Conservation (phyloP, 225 moss, liverwort and hornwort species). For the Climacium dendroides region DNA sequence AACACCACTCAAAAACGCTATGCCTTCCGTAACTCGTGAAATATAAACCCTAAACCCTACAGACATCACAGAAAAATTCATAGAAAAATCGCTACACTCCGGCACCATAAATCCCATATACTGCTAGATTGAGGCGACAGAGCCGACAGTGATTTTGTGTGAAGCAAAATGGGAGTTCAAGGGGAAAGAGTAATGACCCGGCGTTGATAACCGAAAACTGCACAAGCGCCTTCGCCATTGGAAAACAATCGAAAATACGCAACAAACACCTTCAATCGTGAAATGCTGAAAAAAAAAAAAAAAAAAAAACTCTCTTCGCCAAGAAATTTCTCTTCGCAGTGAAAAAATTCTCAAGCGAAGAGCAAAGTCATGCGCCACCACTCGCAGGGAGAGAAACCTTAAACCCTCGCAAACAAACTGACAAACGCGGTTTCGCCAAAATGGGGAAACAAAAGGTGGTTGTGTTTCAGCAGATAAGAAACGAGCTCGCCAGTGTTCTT, state of each 20-base stretch:
- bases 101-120: neutral
- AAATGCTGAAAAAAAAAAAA: neutral
- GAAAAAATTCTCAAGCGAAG: neutral
- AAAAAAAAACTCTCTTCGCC: neutral
- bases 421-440: neutral
- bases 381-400: neutral
- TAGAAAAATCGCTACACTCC: neutral
- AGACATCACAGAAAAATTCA: neutral
- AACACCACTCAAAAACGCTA: neutral
- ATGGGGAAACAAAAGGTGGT: neutral
- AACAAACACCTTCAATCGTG: neutral
- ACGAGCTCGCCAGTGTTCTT: neutral
- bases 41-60: constrained; percentile 1
- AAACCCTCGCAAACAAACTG: neutral
- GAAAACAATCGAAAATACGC: neutral
- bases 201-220: neutral
- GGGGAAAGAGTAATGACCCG: neutral
- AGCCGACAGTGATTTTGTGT: neutral
- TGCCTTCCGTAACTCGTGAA: neutral
- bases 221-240: constrained; percentile 10
- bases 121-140: neutral
- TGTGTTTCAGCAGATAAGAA: neutral
- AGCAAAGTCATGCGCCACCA: neutral
- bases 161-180: neutral
- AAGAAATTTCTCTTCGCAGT: neutral